phyloP scores from a whole-genome alignment of 371 early-diverging fungal species.

The Haplosporangium sp. region DNA sequence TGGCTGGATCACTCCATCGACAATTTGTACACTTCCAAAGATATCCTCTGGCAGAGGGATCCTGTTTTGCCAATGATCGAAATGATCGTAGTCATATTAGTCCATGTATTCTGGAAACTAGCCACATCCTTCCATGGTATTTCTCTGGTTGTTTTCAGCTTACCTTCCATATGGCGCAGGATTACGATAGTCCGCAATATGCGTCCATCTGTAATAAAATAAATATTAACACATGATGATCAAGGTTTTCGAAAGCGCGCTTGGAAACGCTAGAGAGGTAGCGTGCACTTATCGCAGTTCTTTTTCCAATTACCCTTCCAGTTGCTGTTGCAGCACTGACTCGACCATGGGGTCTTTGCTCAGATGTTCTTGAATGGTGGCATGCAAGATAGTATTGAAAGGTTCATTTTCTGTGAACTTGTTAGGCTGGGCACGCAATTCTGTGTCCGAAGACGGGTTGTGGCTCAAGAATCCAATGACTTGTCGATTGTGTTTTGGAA shows the following conservation, averaged over 20 bases:
- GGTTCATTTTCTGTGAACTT: constrained; percentile 46
- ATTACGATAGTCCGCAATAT: constrained; percentile 48
- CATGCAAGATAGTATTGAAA: constrained; percentile 37
- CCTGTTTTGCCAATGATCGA: constrained; percentile 29
- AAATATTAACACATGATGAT: neutral
- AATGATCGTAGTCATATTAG: neutral
- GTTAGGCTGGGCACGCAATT: constrained; percentile 21
- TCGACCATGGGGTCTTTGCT: constrained; percentile 35
- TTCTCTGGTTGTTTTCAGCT: neutral
- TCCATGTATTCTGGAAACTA: too few relatives aligned
- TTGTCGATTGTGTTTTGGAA: constrained; percentile 32
- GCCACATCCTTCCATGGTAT: neutral
- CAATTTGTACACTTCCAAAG: constrained; percentile 76
- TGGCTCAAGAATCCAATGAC: constrained; percentile 38
- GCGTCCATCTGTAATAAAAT: constrained; percentile 38
- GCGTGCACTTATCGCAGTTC: neutral
- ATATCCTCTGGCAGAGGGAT: constrained; percentile 85
- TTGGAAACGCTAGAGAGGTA: too few relatives aligned
- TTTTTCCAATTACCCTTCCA: constrained; percentile 37
- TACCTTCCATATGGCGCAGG: constrained; percentile 55
- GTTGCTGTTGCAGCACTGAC: constrained; percentile 36
- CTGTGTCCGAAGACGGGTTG: neutral
- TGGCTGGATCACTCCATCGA: constrained; percentile 62
- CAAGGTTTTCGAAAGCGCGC: too few relatives aligned
- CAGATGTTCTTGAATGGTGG: constrained; percentile 30